phyloP scores from a whole-genome alignment of 179 eudicot species.

The Camellia oleifera region DNA sequence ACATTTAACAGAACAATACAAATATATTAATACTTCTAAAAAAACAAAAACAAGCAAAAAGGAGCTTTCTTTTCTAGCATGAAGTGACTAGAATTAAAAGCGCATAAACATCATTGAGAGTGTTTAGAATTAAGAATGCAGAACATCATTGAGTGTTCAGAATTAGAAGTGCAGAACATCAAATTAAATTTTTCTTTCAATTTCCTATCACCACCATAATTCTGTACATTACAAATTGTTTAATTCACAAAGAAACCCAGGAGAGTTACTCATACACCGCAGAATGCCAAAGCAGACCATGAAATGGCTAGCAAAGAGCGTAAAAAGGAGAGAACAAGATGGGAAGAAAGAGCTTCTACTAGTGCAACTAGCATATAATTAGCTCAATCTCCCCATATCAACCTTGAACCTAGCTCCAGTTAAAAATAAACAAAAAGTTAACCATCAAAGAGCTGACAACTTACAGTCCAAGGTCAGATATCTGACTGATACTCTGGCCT shows the following conservation, averaged over 20 bases:
- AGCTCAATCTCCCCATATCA: neutral
- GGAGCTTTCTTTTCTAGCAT: no score
- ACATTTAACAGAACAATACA: no score
- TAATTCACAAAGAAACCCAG: slow-evolving; percentile 4
- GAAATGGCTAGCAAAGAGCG: neutral
- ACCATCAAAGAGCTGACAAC: neutral
- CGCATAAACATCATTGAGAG: no score
- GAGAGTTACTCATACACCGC: neutral
- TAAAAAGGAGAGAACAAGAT: neutral
- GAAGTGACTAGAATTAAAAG: no score
- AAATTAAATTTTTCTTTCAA: neutral
- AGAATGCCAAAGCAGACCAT: neutral
- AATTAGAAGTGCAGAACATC: neutral
- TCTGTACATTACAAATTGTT: neutral
- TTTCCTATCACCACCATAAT: neutral
- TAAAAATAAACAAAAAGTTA: neutral
- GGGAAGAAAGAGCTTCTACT: neutral
- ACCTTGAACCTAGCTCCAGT: neutral
- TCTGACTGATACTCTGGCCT: neutral
- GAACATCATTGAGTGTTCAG: neutral
- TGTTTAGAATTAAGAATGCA: neutral
- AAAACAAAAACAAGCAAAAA: no score
- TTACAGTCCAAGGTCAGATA: neutral
- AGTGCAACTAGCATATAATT: neutral
- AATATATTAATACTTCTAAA: no score